Conservation (phyloP, 2,329 filamentous ascomycete genomes). For the Coccinonectria pachysandricola region DNA sequence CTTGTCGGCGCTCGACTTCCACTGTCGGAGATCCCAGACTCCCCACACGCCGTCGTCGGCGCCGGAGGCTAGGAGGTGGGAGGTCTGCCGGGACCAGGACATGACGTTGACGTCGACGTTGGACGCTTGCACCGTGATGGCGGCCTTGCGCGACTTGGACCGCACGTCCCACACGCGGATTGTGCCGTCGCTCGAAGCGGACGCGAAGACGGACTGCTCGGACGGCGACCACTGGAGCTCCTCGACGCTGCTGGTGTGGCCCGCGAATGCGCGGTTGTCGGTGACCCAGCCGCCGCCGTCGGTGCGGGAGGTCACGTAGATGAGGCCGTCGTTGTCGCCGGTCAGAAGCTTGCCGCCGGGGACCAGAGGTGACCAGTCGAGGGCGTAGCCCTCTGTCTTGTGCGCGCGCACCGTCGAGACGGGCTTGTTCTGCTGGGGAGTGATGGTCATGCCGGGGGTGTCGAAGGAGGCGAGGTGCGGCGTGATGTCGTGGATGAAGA, state of each 20-base stretch:
- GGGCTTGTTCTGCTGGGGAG: constrained; percentile 78
- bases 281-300: constrained; percentile 86
- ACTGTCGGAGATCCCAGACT: constrained; percentile 92
- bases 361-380: constrained; percentile 84
- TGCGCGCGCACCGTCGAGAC: constrained; percentile 81
- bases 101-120: constrained; percentile 89
- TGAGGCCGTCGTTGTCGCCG: constrained; percentile 81
- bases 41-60: constrained; percentile 91
- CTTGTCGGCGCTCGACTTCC: constrained; percentile 57
- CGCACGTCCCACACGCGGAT: constrained; percentile 94
- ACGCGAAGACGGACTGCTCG: constrained; percentile 89
- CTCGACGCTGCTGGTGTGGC: constrained; percentile 79
- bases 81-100: constrained; percentile 84
- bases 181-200: constrained; percentile 85
- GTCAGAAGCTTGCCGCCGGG: constrained; percentile 79
- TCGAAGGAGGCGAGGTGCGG: constrained; percentile 85
- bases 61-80: constrained; percentile 82
- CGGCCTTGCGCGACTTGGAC: constrained; percentile 80
- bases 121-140: constrained; percentile 76
- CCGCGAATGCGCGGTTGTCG: constrained; percentile 71
- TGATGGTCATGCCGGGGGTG: constrained; percentile 70
- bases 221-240: constrained; percentile 95
- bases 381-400: constrained; percentile 84
- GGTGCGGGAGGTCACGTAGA: constrained; percentile 78
- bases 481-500: constrained; percentile 91